Conservation (phyloP, 169 alveolate species). For the Miamiensis avidus region DNA sequence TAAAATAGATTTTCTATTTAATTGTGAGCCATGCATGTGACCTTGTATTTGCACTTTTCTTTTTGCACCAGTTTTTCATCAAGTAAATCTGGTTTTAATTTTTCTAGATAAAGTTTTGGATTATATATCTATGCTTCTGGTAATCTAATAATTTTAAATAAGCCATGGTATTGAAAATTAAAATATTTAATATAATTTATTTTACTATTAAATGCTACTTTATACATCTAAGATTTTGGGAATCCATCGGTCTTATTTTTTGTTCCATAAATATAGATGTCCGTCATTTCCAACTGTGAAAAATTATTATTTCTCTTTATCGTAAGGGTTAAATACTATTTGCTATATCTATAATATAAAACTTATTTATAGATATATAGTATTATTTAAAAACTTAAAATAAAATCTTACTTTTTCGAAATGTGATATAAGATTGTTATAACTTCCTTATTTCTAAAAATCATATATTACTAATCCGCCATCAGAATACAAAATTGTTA, state of each 20-base stretch:
- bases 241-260: background rate
- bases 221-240: background rate
- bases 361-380: no score
- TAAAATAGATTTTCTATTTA: no score
- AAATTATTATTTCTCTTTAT: no score
- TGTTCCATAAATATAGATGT: background rate
- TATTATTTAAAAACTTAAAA: no score
- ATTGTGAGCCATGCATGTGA: background rate
- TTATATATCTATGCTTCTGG: background rate
- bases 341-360: background rate
- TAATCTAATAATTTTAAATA: background rate
- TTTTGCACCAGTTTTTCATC: background rate
- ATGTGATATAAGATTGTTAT: background rate
- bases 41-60: background rate
- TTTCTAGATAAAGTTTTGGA: background rate
- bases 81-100: background rate
- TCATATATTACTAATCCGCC: background rate
- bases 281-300: background rate
- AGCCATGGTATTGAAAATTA: background rate
- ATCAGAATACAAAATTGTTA: background rate
- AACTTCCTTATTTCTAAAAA: no score
- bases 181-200: no score
- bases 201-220: background rate
- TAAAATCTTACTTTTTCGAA: background rate
- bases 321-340: no score